phyloP scores from a whole-genome alignment of 2,329 filamentous ascomycete genomes.

The Botrytis sinoallii region DNA sequence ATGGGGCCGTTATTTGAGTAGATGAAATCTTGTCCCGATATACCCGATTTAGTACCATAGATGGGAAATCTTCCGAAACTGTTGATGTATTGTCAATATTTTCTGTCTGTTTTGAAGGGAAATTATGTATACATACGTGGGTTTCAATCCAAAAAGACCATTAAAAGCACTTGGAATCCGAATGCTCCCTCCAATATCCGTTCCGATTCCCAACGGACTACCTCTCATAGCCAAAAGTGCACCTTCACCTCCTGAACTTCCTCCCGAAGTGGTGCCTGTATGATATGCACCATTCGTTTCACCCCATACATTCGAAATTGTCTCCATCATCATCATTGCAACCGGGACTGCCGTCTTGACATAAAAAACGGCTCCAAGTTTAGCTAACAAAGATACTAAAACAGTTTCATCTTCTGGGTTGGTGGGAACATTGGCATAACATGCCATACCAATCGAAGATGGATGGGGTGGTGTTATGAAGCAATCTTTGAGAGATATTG shows the following conservation, averaged over 20 bases:
- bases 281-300: constrained; percentile 40
- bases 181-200: constrained; percentile 38
- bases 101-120: neutral
- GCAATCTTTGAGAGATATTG: constrained; percentile 43
- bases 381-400: constrained; percentile 41
- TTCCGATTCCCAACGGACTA: constrained; percentile 20
- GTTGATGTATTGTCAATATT: constrained; percentile 27
- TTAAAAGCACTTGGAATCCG: constrained; percentile 41
- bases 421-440: constrained; percentile 38
- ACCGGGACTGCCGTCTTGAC: constrained; percentile 84
- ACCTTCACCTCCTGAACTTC: constrained; percentile 30
- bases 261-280: constrained; percentile 31
- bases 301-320: constrained; percentile 16
- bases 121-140: constrained; percentile 29
- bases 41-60: constrained; percentile 16
- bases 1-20: constrained; percentile 16
- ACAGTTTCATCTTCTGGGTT: constrained; percentile 33
- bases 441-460: constrained; percentile 39
- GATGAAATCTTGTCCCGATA: constrained; percentile 21
- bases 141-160: constrained; percentile 42
- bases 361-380: constrained; percentile 64
- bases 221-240: constrained; percentile 19
- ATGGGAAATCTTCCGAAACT: constrained; percentile 30
- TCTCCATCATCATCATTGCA: constrained; percentile 38
- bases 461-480: constrained; percentile 40